A percentile compares a stretch with the other conserved stretches of the same genome.
Conservation (phyloP, 768 basidiomycete genomes). For the Suillus plorans region DNA sequence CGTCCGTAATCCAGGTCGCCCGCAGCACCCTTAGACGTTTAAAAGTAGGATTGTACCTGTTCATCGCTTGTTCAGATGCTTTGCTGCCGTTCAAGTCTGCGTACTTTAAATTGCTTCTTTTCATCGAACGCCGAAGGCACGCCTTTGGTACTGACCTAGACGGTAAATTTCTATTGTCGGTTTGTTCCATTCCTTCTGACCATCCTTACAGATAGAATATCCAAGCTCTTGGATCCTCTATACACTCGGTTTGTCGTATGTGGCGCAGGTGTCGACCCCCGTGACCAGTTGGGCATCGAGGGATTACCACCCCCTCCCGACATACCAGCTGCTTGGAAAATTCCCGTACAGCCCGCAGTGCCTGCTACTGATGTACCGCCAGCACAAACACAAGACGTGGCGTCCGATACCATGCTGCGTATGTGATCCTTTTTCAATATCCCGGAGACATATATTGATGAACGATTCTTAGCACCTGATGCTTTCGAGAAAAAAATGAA, state of each 20-base stretch:
- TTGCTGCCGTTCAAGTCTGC: conserved; percentile 43
- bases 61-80: conserved; percentile 43
- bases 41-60: conserved; percentile 44
- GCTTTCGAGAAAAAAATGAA: background rate
- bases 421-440: background rate
- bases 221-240: conserved; percentile 33
- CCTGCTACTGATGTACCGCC: background rate
- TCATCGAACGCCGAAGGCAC: conserved; percentile 36
- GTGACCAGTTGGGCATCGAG: conserved; percentile 20
- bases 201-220: conserved; percentile 27
- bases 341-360: background rate
- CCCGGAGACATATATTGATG: background rate
- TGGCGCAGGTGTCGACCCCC: conserved; percentile 27
- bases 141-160: conserved; percentile 25
- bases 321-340: background rate
- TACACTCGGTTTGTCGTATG: conserved; percentile 28
- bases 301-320: background rate
- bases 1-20: conserved; percentile 37
- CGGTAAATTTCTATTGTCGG: conserved; percentile 15
- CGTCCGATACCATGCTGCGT: background rate
- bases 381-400: background rate
- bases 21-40: conserved; percentile 43
- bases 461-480: background rate
- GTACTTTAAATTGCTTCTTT: conserved; percentile 48
- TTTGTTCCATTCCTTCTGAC: background rate